Percentiles rank a stretch among this genome's conserved stretches.
Conservation (phyloP, 805 yeast species). For the Yarrowia sp. region DNA sequence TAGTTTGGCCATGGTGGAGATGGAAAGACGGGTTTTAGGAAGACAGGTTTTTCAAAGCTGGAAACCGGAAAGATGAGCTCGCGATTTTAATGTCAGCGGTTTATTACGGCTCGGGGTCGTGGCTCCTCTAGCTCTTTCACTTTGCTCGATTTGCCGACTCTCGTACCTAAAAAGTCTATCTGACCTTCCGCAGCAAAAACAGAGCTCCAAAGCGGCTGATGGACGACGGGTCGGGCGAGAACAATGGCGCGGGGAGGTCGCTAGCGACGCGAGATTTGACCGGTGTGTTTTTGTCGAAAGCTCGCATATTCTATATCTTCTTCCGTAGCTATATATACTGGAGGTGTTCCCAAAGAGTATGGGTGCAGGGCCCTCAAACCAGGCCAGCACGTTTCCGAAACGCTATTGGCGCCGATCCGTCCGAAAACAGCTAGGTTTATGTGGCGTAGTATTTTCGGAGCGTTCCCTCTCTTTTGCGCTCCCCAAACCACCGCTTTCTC, state of each 20-base stretch:
- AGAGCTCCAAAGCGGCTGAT: slow-evolving; percentile 1
- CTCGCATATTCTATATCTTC: neutral
- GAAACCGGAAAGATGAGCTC: too few relatives aligned
- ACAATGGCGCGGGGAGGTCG: neutral
- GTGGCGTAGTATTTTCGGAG: neutral
- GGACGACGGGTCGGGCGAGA: too few relatives aligned
- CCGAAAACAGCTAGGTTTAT: neutral
- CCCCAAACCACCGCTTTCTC: neutral
- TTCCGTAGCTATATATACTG: too few relatives aligned
- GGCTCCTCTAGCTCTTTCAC: too few relatives aligned
- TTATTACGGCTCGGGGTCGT: too few relatives aligned
- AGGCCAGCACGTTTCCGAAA: slow-evolving; percentile 7
- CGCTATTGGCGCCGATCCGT: neutral
- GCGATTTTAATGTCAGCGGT: too few relatives aligned
- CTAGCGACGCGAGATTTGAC: neutral
- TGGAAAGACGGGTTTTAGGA: too few relatives aligned
- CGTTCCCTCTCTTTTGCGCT: neutral
- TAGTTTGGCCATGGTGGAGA: neutral
- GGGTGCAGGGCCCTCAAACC: neutral
- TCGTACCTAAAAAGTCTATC: slow-evolving; percentile 15
- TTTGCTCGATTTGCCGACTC: slow-evolving; percentile 7
- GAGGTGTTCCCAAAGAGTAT: neutral
- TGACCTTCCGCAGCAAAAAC: slow-evolving; percentile 6
- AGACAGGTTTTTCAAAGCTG: too few relatives aligned
- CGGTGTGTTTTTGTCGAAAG: too few relatives aligned